phyloP scores from a whole-genome alignment of 2,329 filamentous ascomycete species.

The Fusarium armeniacum region DNA sequence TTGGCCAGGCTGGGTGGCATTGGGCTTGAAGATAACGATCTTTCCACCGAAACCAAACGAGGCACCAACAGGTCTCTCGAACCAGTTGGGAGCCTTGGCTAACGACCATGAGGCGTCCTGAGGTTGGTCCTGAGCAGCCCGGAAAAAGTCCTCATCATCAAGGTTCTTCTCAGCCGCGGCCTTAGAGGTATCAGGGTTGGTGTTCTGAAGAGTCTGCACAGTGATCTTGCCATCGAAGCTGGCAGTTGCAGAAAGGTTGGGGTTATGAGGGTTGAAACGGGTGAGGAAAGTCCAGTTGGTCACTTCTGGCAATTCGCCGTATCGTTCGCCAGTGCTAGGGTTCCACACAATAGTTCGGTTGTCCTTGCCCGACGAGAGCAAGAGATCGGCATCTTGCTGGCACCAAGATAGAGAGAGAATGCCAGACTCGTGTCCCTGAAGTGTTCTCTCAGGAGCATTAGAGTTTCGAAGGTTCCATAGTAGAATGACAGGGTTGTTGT shows the following conservation, averaged over 20 bases:
- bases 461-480: conserved; percentile 97
- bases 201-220: conserved; percentile 94
- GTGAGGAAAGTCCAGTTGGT: conserved; percentile 99
- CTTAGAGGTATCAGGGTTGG: conserved; percentile 81
- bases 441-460: conserved; percentile 89
- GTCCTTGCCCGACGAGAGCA: conserved; percentile 96
- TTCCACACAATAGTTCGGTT: conserved; percentile 98
- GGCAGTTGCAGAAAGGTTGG: conserved; percentile 91
- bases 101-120: conserved; percentile 92
- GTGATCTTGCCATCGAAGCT: conserved; percentile 98
- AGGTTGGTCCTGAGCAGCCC: conserved; percentile 90
- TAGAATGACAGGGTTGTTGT: conserved; percentile 87
- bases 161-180: conserved; percentile 75
- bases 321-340: conserved; percentile 86
- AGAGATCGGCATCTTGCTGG: conserved; percentile 85
- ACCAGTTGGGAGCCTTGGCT: conserved; percentile 88
- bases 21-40: conserved; percentile 79
- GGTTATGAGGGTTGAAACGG: conserved; percentile 93
- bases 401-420: conserved; percentile 97
- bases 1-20: conserved; percentile 71
- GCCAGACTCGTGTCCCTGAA: conserved; percentile 94
- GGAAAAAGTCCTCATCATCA: conserved; percentile 97
- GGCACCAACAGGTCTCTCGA: conserved; percentile 85
- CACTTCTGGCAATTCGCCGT: conserved; percentile 94
- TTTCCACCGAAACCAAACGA: conserved; percentile 98